Percentiles rank a stretch among this genome's conserved stretches.
phyloP scores from a whole-genome alignment of 495 filamentous ascomycete species.

The Bombardia bombarda region DNA sequence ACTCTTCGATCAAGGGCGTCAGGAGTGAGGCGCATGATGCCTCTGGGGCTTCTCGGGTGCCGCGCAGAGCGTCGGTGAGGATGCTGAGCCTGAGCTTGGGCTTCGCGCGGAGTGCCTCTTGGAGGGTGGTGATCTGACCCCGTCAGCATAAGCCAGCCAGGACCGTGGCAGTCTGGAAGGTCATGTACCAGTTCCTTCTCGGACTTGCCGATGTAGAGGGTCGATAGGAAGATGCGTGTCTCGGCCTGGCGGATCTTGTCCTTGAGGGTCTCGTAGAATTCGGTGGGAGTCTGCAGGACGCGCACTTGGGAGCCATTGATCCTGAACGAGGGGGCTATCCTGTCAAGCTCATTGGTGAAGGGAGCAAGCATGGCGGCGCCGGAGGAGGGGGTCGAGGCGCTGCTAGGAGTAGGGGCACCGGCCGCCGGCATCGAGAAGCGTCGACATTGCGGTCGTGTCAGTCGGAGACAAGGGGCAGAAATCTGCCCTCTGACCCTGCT shows the following conservation, averaged over 20 bases:
- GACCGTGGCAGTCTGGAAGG: background rate
- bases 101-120: slow-evolving; percentile 63
- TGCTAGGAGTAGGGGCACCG: slow-evolving; percentile 17
- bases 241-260: slow-evolving; percentile 73
- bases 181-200: slow-evolving; percentile 76
- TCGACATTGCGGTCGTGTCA: slow-evolving; percentile 26
- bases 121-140: slow-evolving; percentile 64
- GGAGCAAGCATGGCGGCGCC: slow-evolving; percentile 46
- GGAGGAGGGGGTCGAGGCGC: slow-evolving; percentile 14
- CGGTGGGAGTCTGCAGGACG: slow-evolving; percentile 67
- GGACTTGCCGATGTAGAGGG: slow-evolving; percentile 90
- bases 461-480: slow-evolving; percentile 17
- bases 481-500: slow-evolving; percentile 18
- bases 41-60: slow-evolving; percentile 82
- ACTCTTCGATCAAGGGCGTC: slow-evolving; percentile 69
- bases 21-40: slow-evolving; percentile 87
- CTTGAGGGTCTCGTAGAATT: slow-evolving; percentile 83
- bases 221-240: slow-evolving; percentile 79
- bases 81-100: slow-evolving; percentile 78
- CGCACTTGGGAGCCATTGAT: slow-evolving; percentile 71
- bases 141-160: slow-evolving; percentile 4
- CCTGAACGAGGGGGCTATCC: slow-evolving; percentile 81
- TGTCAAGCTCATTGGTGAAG: slow-evolving; percentile 77
- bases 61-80: slow-evolving; percentile 85
- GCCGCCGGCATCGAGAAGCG: slow-evolving; percentile 36